These are phyloP conservation scores for Phytomonas sp. DNA, from an alignment of 208 protist species.

Conservation along the genomic window DNA sequence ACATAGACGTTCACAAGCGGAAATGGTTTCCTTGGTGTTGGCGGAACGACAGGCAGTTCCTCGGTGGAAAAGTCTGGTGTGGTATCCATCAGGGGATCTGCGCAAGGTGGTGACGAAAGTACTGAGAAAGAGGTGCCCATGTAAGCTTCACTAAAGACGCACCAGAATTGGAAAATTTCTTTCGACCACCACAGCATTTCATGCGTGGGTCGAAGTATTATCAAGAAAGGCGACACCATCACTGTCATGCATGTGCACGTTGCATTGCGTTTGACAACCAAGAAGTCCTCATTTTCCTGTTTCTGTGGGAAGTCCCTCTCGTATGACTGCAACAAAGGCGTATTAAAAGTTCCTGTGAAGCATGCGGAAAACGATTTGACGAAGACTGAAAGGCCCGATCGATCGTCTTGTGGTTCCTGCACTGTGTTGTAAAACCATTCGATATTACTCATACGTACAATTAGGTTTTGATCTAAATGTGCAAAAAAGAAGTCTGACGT, in stretches of 20 bases:
- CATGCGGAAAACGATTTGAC: constrained; percentile 22
- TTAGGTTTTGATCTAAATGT: constrained; percentile 22
- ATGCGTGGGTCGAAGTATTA: constrained; percentile 45
- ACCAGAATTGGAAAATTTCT: constrained; percentile 12
- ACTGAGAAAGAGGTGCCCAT: background rate
- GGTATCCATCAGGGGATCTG: background rate
- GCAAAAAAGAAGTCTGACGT: constrained; percentile 13
- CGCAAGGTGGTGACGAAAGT: background rate
- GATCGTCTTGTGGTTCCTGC: constrained; percentile 19
- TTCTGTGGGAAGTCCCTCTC: constrained; percentile 11
- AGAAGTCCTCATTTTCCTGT: constrained; percentile 20
- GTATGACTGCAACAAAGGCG: constrained; percentile 37
- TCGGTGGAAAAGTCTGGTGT: background rate
- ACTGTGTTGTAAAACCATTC: constrained; percentile 17
- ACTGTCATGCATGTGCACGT: constrained; percentile 30
- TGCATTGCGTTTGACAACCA: constrained; percentile 50
- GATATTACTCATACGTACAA: constrained; percentile 8
- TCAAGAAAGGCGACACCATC: constrained; percentile 23
- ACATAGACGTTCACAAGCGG: constrained; percentile 1
- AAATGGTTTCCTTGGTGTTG: background rate
- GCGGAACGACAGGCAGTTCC: background rate
- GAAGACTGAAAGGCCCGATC: constrained; percentile 29
- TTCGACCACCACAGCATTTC: constrained; percentile 59
- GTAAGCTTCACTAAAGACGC: background rate
- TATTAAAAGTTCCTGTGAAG: constrained; percentile 44